Evolutionary conservation across 352 stramenopile species (phyloP).

Genomic region (Phytophthora podocarpi): DNA sequence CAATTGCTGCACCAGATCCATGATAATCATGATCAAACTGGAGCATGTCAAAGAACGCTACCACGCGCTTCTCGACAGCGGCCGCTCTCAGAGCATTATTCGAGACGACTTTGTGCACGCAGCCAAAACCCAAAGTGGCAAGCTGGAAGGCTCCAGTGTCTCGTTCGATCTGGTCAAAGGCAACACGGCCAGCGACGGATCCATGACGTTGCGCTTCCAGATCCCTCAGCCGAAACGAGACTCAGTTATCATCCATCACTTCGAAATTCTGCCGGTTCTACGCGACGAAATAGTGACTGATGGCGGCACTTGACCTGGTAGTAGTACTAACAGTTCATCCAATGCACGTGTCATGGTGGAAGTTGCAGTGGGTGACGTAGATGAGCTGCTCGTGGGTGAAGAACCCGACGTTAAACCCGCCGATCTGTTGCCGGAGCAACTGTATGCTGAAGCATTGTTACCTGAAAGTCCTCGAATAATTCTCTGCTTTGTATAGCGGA

Average conservation of each 20-base stretch:
- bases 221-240: neutral
- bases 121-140: neutral
- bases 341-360: neutral
- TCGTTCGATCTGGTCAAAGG: neutral
- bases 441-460: conserved; percentile 1
- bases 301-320: neutral
- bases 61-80: conserved; percentile 7
- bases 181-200: neutral
- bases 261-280: neutral
- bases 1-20: no score
- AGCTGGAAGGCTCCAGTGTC: neutral
- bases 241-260: neutral
- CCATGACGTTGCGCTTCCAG: neutral
- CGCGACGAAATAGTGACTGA: neutral
- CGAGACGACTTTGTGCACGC: neutral
- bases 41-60: neutral
- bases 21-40: conserved; percentile 1
- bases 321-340: neutral
- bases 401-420: neutral
- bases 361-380: neutral
- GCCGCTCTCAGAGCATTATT: neutral
- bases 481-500: neutral
- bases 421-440: neutral
- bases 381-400: neutral
- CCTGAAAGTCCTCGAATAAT: neutral